Evolutionary conservation across 768 basidiomycete species (phyloP), one percentile per base, ranked within the genome.

Genomic region (Podaxis sp.): DNA sequence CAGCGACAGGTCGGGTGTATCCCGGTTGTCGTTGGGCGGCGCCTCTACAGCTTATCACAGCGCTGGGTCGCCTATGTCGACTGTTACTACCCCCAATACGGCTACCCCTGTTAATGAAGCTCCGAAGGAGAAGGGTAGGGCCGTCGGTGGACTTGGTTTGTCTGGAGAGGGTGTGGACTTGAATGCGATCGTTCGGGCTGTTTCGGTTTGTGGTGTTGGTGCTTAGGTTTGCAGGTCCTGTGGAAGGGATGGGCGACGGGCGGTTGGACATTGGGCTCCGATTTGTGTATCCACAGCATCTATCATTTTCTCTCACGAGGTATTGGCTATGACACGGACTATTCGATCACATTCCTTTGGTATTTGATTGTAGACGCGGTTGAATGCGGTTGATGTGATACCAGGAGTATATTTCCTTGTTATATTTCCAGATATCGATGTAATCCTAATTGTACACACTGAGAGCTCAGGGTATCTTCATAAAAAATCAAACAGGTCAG

Each of bases 1-100:
- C 19, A 65, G 64, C 50, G 17, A 43, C 19, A 38, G 57, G 37
- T 65, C 64, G 19, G 56, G 57, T 13, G 33, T 22, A 24, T 65
- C 64, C 13, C 38, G 29, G 1, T 47, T 52, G 41, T 61, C 59
- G 50, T 62, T 62, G 37, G 24, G 47, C 17, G 13, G 33, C 9
- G 50, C 36, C 3, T 19, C 37, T 4, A 15, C 41, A 17, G 51
- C 40, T n/a, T 17, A 19, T 19, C 15, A 3, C 19, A 19, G 33
- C 1, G 38, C 27, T 13, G 50, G n/a, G 40, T 60, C 59, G 15
- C 59, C 59, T 15, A 37, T 46, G 2, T 59, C 57, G 54, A 56
- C n/a, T 4, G 8, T 33, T 33, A 53, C 55, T 22, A 63, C 55
- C 13, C 54, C 57, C 49, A 24, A 27, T 33, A 40, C 57, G 12